Conservation (phyloP, 2,329 filamentous ascomycete genomes). For the Ceratocystis harringtonii region DNA sequence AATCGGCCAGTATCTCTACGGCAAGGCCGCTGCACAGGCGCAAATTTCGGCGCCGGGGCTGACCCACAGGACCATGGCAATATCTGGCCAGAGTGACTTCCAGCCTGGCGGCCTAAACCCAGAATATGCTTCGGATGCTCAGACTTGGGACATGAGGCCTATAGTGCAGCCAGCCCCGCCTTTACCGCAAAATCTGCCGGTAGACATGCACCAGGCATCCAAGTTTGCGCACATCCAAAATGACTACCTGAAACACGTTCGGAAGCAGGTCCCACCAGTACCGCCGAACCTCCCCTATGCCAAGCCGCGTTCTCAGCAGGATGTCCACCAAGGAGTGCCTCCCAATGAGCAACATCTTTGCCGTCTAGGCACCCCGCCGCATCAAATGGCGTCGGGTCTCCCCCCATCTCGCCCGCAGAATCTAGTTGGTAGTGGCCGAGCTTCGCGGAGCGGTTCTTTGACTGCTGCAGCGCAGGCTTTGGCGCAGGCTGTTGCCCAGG, state of each 20-base stretch:
- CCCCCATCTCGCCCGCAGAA: neutral
- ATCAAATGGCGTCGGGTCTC: neutral
- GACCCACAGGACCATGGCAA: neutral
- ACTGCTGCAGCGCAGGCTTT: neutral
- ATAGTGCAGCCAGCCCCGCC: neutral
- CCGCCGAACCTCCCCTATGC: no score
- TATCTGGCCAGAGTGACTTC: neutral
- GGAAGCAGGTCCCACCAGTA: no score
- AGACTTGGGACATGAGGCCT: neutral
- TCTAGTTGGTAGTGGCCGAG: neutral
- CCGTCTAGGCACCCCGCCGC: neutral
- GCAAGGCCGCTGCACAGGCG: neutral
- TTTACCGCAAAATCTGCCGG: neutral
- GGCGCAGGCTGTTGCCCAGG: neutral
- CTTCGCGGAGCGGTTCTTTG: neutral
- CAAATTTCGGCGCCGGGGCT: neutral
- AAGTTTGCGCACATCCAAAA: neutral
- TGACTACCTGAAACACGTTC: no score
- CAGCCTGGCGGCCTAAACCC: neutral
- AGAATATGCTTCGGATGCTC: neutral
- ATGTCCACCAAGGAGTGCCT: no score
- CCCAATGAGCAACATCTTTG: neutral
- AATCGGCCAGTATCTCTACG: neutral
- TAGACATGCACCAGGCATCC: neutral
- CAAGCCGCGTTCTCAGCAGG: no score